Evolutionary conservation across 139 green algal genomes (phyloP).

Genomic region (Chlorella vulgaris): DNA sequence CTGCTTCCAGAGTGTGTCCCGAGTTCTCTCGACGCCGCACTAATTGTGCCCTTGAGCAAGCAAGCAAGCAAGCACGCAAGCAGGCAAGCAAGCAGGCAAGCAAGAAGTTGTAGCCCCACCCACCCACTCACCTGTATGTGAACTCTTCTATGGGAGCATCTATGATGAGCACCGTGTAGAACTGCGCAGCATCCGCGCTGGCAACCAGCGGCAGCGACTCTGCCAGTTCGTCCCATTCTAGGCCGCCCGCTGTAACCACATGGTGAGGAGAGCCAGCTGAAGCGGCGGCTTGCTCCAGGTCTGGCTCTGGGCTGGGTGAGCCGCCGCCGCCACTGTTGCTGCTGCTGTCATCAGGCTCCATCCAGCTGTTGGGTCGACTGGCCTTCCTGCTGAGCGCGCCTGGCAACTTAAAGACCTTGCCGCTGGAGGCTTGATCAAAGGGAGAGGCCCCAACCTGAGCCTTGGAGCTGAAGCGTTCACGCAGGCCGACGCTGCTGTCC

Average conservation of each 20-base stretch:
- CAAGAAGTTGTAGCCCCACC: too few relatives aligned
- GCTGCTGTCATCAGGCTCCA: too few relatives aligned
- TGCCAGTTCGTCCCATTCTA: slow-evolving; percentile 23
- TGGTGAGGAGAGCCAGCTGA: too few relatives aligned
- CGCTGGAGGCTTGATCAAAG: background rate
- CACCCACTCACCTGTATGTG: slow-evolving; percentile 1
- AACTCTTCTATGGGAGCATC: slow-evolving; percentile 20
- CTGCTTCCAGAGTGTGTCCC: too few relatives aligned
- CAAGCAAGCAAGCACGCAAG: too few relatives aligned
- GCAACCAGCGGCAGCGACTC: background rate
- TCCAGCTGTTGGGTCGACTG: too few relatives aligned
- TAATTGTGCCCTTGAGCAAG: too few relatives aligned
- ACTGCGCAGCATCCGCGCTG: slow-evolving; percentile 16
- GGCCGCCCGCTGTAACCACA: too few relatives aligned
- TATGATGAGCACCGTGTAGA: slow-evolving; percentile 22
- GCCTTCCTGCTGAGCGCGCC: background rate
- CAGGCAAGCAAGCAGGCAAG: too few relatives aligned
- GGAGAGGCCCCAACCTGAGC: background rate
- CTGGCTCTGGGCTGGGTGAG: background rate
- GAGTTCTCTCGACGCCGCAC: too few relatives aligned
- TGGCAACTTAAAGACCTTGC: background rate
- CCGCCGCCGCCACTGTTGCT: too few relatives aligned
- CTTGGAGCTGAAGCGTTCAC: background rate
- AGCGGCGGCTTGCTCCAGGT: background rate
- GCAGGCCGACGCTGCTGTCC: background rate